Evolutionary conservation across 306 rosid species (phyloP), one percentile per base, ranked within the genome.

Genomic region (Ochetophila trinervis): DNA sequence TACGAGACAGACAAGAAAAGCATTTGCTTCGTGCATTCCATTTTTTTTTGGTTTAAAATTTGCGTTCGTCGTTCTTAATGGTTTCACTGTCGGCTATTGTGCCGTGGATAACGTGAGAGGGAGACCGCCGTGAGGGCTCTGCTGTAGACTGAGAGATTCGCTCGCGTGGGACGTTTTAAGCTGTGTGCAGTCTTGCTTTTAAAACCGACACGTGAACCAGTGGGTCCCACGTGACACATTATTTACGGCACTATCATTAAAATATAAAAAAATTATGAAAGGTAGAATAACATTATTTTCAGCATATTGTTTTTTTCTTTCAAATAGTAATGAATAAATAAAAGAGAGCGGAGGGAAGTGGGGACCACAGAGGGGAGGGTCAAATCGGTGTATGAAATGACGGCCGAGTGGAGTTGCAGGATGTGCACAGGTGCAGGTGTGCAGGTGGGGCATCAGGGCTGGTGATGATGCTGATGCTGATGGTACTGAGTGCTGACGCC

Each of bases 101-200:
- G 45, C 8, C 45, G 45, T 40, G 37, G 57, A 35, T 56, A 60
- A 35, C 49, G 60, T 45, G 64, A 35, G 50, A 67, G 67, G 53
- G 68, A 23, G 58, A 67, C 80, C 73, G 63, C 65, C 75, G 82
- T 74, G 88, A 84, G 77, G 82, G 16, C 77, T 66, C 79, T 60
- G 77, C 55, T 74, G 79, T 78, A 86, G 83, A 82, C 83, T 1
- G 3, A 27, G 32, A 84, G 78, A 75, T 76, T 84, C 75, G 51
- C 58, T 75, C 9, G 62, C 35, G 65, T 48, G 74, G 6, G 66
- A 63, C 52, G n/a, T 15, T 15, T 15, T 5, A 36, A 47, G 72
- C 56, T 23, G 34, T 8, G 21, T 4, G 5, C n/a, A 54, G 44
- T 57, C 53, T 40, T 4, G 18, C 5, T 0, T 16, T 21, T 4